Conservation (phyloP, 768 basidiomycete species). For the Pisolithus albus region DNA sequence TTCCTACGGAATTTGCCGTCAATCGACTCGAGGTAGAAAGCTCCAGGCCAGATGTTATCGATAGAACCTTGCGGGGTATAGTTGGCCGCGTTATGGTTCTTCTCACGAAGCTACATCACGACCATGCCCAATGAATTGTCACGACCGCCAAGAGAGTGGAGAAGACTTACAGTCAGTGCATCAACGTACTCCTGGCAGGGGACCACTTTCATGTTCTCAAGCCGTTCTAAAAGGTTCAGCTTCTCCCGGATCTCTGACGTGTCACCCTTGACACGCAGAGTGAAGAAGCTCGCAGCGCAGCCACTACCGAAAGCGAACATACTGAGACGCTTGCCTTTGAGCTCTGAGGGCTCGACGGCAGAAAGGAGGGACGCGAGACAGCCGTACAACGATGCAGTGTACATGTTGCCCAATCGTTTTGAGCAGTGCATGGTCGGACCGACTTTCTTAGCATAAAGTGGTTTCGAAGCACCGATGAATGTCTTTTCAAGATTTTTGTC, state of each 20-base stretch:
- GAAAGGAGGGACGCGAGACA: conserved; percentile 85
- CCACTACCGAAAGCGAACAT: conserved; percentile 98
- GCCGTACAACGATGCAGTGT: conserved; percentile 93
- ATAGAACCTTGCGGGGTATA: conserved; percentile 82
- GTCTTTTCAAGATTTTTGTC: conserved; percentile 96
- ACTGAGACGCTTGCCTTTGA: conserved; percentile 78
- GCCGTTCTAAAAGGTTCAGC: conserved; percentile 71
- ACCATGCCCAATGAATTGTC: not conserved
- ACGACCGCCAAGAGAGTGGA: not conserved
- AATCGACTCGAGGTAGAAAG: conserved; percentile 87
- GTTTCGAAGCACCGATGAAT: conserved; percentile 75
- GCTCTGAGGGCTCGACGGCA: conserved; percentile 58
- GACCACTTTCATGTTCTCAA: conserved; percentile 84
- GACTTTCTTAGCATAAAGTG: conserved; percentile 66
- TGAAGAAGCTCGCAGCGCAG: conserved; percentile 92
- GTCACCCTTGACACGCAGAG: conserved; percentile 80
- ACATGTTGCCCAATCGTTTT: conserved; percentile 94
- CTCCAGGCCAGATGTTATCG: conserved; percentile 90
- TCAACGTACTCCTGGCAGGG: conserved; percentile 89
- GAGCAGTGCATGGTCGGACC: conserved; percentile 83
- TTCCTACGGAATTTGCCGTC: conserved; percentile 90
- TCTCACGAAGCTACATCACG: conserved; percentile 75
- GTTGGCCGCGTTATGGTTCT: conserved; percentile 86
- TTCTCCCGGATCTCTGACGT: conserved; percentile 74
- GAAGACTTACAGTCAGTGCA: conserved; percentile 55